Evolutionary conservation across 345 rosid genomes (phyloP).

Genomic region (Brassica rapa): DNA sequence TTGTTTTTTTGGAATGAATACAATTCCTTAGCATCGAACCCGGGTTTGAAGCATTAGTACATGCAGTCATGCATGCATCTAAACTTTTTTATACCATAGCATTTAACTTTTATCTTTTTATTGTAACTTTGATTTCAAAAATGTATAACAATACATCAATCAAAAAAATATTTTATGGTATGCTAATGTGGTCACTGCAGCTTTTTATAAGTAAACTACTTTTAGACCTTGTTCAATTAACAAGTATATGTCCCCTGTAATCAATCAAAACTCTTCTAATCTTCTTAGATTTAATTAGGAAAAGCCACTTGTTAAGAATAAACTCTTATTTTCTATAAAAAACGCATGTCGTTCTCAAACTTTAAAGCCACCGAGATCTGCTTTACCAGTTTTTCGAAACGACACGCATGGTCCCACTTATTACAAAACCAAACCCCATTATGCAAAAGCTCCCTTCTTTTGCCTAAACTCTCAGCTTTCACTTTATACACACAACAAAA

Average conservation of each 20-base stretch:
- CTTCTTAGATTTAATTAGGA: conserved; percentile 13
- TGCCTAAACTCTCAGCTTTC: conserved; percentile 37
- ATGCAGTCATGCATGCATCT: no score
- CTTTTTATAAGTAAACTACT: background rate
- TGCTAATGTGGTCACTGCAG: background rate
- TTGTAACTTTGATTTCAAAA: no score
- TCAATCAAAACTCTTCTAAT: conserved; percentile 9
- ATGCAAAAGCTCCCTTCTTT: conserved; percentile 37
- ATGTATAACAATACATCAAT: background rate
- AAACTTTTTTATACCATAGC: no score
- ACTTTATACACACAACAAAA: conserved; percentile 30
- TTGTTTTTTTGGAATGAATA: no score
- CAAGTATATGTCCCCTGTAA: background rate
- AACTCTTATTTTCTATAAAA: conserved; percentile 10
- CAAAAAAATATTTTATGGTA: background rate
- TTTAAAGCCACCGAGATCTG: conserved; percentile 47
- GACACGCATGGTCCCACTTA: conserved; percentile 60
- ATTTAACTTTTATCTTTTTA: no score
- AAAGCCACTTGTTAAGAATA: conserved; percentile 25
- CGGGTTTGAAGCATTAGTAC: no score
- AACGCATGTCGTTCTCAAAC: conserved; percentile 43
- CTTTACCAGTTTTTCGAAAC: conserved; percentile 51
- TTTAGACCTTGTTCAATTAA: background rate
- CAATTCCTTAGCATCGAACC: no score
- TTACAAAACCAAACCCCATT: conserved; percentile 40